Evolutionary conservation across 805 yeast genomes (phyloP), one percentile per base, ranked within the genome.

Genomic region (Suhomyces vadensis): DNA sequence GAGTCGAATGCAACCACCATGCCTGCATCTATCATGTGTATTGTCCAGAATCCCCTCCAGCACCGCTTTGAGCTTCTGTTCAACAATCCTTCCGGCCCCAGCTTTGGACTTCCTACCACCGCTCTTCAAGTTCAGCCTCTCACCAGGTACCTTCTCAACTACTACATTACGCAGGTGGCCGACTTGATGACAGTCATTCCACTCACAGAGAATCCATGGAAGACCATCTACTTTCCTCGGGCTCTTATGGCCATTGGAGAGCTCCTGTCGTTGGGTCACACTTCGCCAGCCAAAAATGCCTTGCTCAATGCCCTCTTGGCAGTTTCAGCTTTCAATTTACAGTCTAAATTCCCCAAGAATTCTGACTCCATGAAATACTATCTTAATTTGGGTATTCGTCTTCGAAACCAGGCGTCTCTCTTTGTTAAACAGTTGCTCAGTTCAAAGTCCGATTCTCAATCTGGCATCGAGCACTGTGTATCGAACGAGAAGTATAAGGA

Each of bases 211-310:
- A 89, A 87, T 58, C 95, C 96, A 0, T 89, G 96, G 96, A 85
- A 84, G 54, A 81, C 85, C 2, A 80, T 87, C n/a, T 88, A 87
- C 62, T 81, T 88, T 48, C 95, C 96, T 0, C 65, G 94, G 39
- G 96, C 95, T 1, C 64, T 86, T 24, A 73, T 79, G 71, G 95
- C 95, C 0, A 71, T 89, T 20, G 96, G 96, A 3, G 96, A 89
- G 57, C 65, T 87, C 20, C 78, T 83, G 21, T 82, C 90, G 2
- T 61, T 83, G 31, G 96, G 96, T 0, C 71, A 71, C 41, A 85
- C 95, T 0, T 78, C 91, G 1, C 76, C 79, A 46, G 89, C 95
- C 5, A 78, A 88, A 51, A 83, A 85, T 57, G 88, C 95, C 1
- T 64, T 88, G 13, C 64, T 89, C 33, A 85, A 88, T 66, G 94